Percentiles rank a stretch among this genome's conserved stretches.
Conservation (phyloP, 2,329 filamentous ascomycete species). For the Aureobasidium sp. region DNA sequence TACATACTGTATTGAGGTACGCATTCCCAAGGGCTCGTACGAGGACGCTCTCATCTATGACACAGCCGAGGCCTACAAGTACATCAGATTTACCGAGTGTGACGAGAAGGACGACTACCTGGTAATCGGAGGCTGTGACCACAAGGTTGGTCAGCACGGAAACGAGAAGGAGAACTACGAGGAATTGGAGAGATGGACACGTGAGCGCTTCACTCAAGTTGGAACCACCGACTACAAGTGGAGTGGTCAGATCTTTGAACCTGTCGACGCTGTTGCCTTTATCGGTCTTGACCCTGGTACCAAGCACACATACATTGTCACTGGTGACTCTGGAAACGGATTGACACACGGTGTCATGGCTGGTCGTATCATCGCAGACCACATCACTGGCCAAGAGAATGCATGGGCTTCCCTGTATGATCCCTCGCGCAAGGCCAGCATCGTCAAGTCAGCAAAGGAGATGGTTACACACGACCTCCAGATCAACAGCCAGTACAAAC, state of each 20-base stretch:
- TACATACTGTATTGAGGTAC: conserved; percentile 52
- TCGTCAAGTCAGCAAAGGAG: conserved; percentile 39
- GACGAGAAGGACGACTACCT: conserved; percentile 50
- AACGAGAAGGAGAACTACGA: conserved; percentile 38
- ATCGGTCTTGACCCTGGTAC: conserved; percentile 50
- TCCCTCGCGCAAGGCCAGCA: conserved; percentile 41
- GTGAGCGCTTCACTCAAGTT: conserved; percentile 46
- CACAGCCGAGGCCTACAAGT: conserved; percentile 49
- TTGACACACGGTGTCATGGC: conserved; percentile 51
- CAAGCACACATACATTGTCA: conserved; percentile 48
- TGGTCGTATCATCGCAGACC: conserved; percentile 46
- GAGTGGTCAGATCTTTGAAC: conserved; percentile 53
- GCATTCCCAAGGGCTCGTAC: conserved; percentile 45
- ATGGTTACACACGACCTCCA: conserved; percentile 48
- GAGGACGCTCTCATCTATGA: conserved; percentile 53
- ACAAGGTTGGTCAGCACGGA: conserved; percentile 51
- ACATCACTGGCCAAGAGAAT: conserved; percentile 46
- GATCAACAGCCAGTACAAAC: conserved; percentile 52
- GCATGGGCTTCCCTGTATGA: conserved; percentile 46
- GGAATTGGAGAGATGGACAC: conserved; percentile 48
- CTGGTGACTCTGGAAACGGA: conserved; percentile 52
- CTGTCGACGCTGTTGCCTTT: conserved; percentile 49
- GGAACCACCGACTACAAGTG: conserved; percentile 48
- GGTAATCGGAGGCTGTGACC: conserved; percentile 51
- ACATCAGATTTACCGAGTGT: conserved; percentile 47